phyloP scores from a whole-genome alignment of 805 yeast species.

The Candida insectorum region DNA sequence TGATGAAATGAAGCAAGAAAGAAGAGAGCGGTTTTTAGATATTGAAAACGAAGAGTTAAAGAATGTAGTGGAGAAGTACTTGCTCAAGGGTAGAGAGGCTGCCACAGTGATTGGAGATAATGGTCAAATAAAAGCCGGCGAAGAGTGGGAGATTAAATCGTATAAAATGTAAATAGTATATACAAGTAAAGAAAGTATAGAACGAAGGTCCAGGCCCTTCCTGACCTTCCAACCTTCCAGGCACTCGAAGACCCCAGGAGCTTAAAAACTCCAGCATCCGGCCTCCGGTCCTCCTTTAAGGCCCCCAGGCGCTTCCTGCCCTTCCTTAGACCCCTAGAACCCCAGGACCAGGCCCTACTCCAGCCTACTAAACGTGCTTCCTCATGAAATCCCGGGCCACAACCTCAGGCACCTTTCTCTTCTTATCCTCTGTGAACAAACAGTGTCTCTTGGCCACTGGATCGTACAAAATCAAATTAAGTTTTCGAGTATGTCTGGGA shows the following conservation, averaged over 20 bases:
- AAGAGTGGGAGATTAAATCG: slow-evolving; percentile 16
- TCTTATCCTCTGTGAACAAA: slow-evolving; percentile 81
- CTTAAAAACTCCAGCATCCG: no score
- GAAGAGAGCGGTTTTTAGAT: slow-evolving; percentile 72
- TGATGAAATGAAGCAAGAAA: slow-evolving; percentile 72
- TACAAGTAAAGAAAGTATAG: no score
- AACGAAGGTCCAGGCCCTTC: neutral
- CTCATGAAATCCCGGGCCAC: slow-evolving; percentile 34
- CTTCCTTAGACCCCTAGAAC: no score
- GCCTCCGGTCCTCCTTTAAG: no score
- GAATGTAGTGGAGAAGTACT: slow-evolving; percentile 65
- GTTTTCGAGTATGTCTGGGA: slow-evolving; percentile 76
- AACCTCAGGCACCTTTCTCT: slow-evolving; percentile 67
- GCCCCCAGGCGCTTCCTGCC: no score
- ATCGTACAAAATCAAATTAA: slow-evolving; percentile 82
- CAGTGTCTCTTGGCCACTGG: slow-evolving; percentile 88
- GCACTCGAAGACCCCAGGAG: no score
- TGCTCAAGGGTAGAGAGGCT: slow-evolving; percentile 26
- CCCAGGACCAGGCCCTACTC: no score
- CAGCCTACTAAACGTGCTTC: no score
- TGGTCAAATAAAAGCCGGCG: slow-evolving; percentile 16
- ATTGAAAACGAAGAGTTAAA: slow-evolving; percentile 61
- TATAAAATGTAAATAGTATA: slow-evolving; percentile 2
- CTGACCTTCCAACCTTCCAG: no score
- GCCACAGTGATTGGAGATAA: slow-evolving; percentile 49